phyloP scores from a whole-genome alignment of 148 eudicot species.

The Vaccinium corymbosum region DNA sequence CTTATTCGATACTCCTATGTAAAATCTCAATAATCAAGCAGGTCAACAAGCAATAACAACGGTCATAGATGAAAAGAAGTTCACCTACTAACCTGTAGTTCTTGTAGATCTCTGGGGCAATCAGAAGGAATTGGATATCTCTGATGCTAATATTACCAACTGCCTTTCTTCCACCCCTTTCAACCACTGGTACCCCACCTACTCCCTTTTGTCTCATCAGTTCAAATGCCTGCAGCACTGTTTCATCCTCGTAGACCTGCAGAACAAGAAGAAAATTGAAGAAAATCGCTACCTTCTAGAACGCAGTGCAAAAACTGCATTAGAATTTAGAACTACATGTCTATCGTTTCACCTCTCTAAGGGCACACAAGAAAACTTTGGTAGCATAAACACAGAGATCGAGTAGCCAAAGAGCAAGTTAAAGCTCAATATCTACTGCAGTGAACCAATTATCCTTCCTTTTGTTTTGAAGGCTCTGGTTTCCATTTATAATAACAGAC shows the following conservation, averaged over 20 bases:
- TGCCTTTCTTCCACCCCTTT: conserved; percentile 66
- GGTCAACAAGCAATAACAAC: not conserved
- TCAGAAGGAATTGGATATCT: conserved; percentile 83
- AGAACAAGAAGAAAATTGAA: not conserved
- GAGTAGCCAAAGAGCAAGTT: not conserved
- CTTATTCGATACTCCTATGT: not conserved
- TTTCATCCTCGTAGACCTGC: conserved; percentile 83
- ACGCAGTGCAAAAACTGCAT: not conserved
- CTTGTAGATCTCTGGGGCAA: conserved; percentile 86
- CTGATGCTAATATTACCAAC: conserved; percentile 88
- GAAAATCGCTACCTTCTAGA: not conserved
- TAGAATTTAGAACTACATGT: not conserved
- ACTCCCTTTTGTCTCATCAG: conserved; percentile 79
- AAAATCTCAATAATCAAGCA: not conserved
- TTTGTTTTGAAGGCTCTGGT: not conserved
- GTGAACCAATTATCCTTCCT: not conserved
- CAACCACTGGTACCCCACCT: conserved; percentile 84
- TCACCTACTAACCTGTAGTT: conserved; percentile 57
- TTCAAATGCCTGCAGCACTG: conserved; percentile 87
- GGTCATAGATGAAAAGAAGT: conserved; percentile 2
- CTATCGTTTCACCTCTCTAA: not conserved
- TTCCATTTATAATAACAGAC: not conserved
- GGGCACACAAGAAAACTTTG: not conserved
- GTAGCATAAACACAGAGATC: not conserved
- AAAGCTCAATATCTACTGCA: not conserved